Evolutionary conservation across 2,329 filamentous ascomycete genomes (phyloP).

Genomic region (Madurella mycetomatis): DNA sequence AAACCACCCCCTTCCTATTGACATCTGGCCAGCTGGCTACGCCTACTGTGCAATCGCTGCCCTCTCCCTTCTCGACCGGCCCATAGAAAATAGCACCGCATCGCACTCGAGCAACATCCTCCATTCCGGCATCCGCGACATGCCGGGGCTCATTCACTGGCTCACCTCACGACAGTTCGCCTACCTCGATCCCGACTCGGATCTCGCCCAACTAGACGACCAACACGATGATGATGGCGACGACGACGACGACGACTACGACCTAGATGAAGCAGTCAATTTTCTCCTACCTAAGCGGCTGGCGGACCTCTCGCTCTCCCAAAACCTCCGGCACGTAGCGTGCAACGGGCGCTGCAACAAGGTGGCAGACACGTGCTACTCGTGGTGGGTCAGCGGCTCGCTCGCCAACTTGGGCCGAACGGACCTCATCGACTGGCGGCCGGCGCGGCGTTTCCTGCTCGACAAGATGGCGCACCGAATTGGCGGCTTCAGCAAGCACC

Average conservation of each 20-base stretch:
- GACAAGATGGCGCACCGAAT: constrained; percentile 83
- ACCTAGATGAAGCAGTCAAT: constrained; percentile 33
- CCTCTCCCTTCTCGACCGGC: constrained; percentile 67
- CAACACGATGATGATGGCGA: constrained; percentile 28
- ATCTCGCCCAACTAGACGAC: not conserved
- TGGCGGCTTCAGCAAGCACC: constrained; percentile 73
- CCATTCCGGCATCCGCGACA: constrained; percentile 38
- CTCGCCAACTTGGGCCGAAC: constrained; percentile 41
- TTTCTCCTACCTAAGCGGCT: constrained; percentile 31
- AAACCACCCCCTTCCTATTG: not conserved
- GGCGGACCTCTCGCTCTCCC: constrained; percentile 33
- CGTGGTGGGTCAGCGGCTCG: constrained; percentile 81
- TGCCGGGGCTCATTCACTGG: constrained; percentile 43
- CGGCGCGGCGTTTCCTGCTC: constrained; percentile 73
- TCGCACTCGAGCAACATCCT: constrained; percentile 31
- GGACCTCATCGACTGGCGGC: constrained; percentile 52
- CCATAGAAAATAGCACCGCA: constrained; percentile 37
- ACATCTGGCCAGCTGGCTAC: constrained; percentile 64
- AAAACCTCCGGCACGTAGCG: constrained; percentile 49
- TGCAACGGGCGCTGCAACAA: constrained; percentile 93
- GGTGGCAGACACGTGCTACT: constrained; percentile 89
- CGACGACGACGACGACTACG: constrained; percentile 42
- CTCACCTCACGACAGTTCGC: constrained; percentile 56
- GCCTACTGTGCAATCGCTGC: constrained; percentile 83
- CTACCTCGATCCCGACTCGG: constrained; percentile 42